Percentiles rank a stretch among this genome's conserved stretches.
Conservation (phyloP, 208 protist genomes). For the Phytomonas sp. region DNA sequence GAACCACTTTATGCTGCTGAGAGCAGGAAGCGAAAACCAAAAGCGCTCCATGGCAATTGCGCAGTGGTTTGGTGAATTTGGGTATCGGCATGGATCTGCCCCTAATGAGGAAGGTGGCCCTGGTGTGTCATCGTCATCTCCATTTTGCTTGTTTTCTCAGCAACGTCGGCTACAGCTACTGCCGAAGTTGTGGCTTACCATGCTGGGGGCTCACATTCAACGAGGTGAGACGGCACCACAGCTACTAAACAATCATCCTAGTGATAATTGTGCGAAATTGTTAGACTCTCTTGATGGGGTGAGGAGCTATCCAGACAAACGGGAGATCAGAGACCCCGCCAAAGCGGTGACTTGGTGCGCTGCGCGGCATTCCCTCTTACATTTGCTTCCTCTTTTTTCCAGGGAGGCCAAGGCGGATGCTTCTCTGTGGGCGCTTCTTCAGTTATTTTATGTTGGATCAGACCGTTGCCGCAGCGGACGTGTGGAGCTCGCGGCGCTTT, state of each 20-base stretch:
- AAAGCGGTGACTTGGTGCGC: slow-evolving; percentile 14
- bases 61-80: slow-evolving; percentile 4
- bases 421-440: slow-evolving; percentile 20
- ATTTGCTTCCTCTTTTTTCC: slow-evolving; percentile 34
- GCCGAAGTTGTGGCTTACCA: slow-evolving; percentile 54
- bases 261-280: background rate
- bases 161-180: slow-evolving; percentile 62
- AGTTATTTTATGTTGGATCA: slow-evolving; percentile 3
- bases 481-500: background rate
- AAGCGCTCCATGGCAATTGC: background rate
- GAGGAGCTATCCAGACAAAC: background rate
- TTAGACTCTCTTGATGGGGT: background rate
- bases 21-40: background rate
- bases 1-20: slow-evolving; percentile 1
- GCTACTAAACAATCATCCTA: background rate
- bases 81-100: background rate
- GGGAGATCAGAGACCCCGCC: too few species aligned
- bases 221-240: background rate
- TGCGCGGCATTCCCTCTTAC: slow-evolving; percentile 33
- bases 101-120: background rate
- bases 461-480: background rate
- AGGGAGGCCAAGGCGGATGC: slow-evolving; percentile 23
- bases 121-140: background rate
- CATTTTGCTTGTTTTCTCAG: slow-evolving; percentile 14
- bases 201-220: slow-evolving; percentile 26